phyloP scores from a whole-genome alignment of 2,329 filamentous ascomycete genomes.

The Ophiostoma novo-ulmi region DNA sequence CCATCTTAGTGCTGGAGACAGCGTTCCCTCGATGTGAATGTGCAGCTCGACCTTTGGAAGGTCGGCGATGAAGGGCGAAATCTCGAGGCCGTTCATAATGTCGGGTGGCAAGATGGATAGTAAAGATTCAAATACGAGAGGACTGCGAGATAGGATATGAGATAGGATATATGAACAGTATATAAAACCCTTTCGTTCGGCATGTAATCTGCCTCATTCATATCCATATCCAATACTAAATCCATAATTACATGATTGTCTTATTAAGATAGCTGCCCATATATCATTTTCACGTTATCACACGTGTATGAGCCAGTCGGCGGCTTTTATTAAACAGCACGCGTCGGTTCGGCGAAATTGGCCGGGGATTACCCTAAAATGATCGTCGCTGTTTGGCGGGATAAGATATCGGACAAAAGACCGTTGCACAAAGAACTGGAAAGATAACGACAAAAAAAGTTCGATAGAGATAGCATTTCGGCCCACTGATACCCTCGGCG shows the following conservation, averaged over 20 bases:
- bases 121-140: no score
- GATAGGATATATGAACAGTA: not conserved
- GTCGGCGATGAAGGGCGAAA: not conserved
- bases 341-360: not conserved
- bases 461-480: conserved; percentile 7
- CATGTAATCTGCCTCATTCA: not conserved
- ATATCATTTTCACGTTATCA: not conserved
- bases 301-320: not conserved
- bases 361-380: not conserved
- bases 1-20: not conserved
- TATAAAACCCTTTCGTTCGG: not conserved
- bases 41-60: conserved; percentile 14
- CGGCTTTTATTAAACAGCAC: not conserved
- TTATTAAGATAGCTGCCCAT: not conserved
- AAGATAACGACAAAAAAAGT: conserved; percentile 4
- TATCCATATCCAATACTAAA: not conserved
- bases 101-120: not conserved
- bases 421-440: not conserved
- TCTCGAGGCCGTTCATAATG: not conserved
- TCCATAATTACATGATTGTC: not conserved
- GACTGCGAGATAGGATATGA: not conserved
- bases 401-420: conserved; percentile 5
- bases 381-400: conserved; percentile 1
- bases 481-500: not conserved
- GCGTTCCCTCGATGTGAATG: conserved; percentile 7